phyloP scores from a whole-genome alignment of 2,329 filamentous ascomycete genomes.

The Colletotrichum orbiculare region DNA sequence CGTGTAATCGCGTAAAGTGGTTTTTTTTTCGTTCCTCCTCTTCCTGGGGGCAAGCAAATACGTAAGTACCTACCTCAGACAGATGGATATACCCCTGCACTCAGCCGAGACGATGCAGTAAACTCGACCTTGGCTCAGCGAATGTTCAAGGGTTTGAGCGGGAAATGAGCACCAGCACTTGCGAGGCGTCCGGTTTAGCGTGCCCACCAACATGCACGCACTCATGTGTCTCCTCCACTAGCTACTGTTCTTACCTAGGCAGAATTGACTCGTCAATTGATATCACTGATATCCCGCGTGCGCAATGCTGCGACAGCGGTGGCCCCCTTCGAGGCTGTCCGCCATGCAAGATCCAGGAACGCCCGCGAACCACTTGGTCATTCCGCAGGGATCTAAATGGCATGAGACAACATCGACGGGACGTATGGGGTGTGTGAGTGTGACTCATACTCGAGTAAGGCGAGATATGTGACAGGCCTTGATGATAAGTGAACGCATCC shows the following conservation, averaged over 20 bases:
- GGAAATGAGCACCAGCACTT: conserved; percentile 11
- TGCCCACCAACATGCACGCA: conserved; percentile 34
- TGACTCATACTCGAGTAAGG: conserved; percentile 34
- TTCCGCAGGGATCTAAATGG: conserved; percentile 37
- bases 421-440: conserved; percentile 38
- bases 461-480: conserved; percentile 3
- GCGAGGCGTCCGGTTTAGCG: conserved; percentile 33
- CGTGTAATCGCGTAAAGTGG: conserved; percentile 53
- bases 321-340: conserved; percentile 20
- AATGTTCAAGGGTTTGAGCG: conserved; percentile 18
- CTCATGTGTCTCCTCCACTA: conserved; percentile 19
- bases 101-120: conserved; percentile 30
- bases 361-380: conserved; percentile 29
- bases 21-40: conserved; percentile 37
- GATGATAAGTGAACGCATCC: no score
- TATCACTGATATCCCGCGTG: neutral
- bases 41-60: conserved; percentile 35
- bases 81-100: conserved; percentile 39
- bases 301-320: conserved; percentile 14
- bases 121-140: conserved; percentile 25
- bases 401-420: conserved; percentile 17
- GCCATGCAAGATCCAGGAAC: conserved; percentile 39
- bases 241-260: conserved; percentile 4
- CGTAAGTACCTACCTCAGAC: no score
- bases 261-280: conserved; percentile 38